These are phyloP conservation scores for Zygoascus meyerae DNA, from an alignment of 1,139 yeast genomes.

Conservation along the genomic window DNA sequence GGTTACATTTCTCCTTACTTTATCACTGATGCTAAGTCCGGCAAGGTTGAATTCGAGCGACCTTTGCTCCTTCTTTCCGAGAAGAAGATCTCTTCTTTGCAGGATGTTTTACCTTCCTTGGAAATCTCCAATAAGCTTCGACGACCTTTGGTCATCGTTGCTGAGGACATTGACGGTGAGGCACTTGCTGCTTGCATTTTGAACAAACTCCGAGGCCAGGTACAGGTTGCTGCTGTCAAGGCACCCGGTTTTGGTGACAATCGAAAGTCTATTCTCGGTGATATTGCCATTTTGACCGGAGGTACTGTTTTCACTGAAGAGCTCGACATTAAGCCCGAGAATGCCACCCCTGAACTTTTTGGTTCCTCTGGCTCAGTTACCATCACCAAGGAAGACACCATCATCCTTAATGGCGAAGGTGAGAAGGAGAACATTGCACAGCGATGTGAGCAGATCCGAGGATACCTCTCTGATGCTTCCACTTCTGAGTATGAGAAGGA, in stretches of 20 bases:
- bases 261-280: conserved; percentile 97
- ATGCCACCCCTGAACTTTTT: conserved; percentile 83
- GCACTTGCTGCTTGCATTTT: conserved; percentile 98
- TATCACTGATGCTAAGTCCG: conserved; percentile 93
- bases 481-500: conserved; percentile 96
- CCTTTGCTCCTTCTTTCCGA: conserved; percentile 87
- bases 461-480: conserved; percentile 59
- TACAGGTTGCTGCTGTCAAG: conserved; percentile 96
- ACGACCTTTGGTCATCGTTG: conserved; percentile 91
- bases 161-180: conserved; percentile 98
- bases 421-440: conserved; percentile 77
- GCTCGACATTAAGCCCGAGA: conserved; percentile 95
- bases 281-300: conserved; percentile 93
- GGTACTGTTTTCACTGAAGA: conserved; percentile 99
- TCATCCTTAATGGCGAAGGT: conserved; percentile 93
- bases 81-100: conserved; percentile 90
- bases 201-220: conserved; percentile 98
- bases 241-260: conserved; percentile 99
- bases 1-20: conserved; percentile 98
- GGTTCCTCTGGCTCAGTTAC: conserved; percentile 94
- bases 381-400: conserved; percentile 96
- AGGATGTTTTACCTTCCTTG: conserved; percentile 88
- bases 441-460: conserved; percentile 95
- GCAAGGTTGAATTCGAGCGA: conserved; percentile 95
- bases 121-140: conserved; percentile 92